These are phyloP conservation scores for Acacia crassicarpa DNA, from an alignment of 306 rosid genomes.

Conservation along the genomic window DNA sequence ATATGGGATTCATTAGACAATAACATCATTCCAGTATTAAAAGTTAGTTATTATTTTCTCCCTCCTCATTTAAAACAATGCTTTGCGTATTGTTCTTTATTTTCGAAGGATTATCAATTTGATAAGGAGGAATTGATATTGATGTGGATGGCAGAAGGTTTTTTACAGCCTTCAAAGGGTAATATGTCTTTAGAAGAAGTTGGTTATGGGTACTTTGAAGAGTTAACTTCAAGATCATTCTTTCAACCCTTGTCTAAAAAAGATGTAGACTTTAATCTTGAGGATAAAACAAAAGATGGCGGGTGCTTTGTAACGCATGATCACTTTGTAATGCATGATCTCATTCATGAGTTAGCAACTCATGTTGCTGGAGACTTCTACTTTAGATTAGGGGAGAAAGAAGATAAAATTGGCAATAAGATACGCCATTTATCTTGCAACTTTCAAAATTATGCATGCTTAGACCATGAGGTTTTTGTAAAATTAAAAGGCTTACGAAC, in stretches of 20 bases:
- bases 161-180: background rate
- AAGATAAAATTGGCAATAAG: background rate
- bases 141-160: constrained; percentile 14
- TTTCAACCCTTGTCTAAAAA: background rate
- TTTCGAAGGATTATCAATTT: background rate
- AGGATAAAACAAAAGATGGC: no score
- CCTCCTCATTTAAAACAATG: constrained; percentile 2
- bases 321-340: no score
- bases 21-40: no score
- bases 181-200: background rate
- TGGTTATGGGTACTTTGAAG: background rate
- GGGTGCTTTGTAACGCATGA: background rate
- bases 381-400: background rate
- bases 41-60: background rate
- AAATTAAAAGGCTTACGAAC: background rate
- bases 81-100: constrained; percentile 9
- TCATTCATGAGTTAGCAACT: background rate
- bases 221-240: background rate
- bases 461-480: background rate
- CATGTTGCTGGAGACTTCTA: constrained; percentile 3
- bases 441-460: no score
- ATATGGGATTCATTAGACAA: no score
- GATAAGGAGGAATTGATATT: background rate
- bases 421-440: constrained; percentile 21
- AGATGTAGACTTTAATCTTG: no score